phyloP scores from a whole-genome alignment of 768 basidiomycete species.

The Suillus occidentalis region DNA sequence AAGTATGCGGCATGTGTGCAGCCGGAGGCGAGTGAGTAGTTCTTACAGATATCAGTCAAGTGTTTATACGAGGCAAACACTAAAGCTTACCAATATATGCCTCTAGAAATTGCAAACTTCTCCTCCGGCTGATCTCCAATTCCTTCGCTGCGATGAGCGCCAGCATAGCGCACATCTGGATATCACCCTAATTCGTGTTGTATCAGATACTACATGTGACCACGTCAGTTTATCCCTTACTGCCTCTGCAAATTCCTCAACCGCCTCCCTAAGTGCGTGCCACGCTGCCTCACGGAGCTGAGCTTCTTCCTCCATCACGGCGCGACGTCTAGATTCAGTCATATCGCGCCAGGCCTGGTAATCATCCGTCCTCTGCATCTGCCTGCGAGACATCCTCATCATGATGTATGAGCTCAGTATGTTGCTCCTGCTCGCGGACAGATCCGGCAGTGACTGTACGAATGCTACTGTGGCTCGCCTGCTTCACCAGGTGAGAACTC shows the following conservation, averaged over 20 bases:
- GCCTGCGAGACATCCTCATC: slow-evolving; percentile 28
- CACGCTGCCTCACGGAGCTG: slow-evolving; percentile 55
- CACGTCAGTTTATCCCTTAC: slow-evolving; percentile 33
- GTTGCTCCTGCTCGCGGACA: slow-evolving; percentile 36
- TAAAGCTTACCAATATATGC: slow-evolving; percentile 65
- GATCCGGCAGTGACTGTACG: slow-evolving; percentile 68
- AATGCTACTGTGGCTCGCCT: slow-evolving; percentile 65
- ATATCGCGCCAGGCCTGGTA: slow-evolving; percentile 28
- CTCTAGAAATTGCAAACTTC: slow-evolving; percentile 58
- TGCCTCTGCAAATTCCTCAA: slow-evolving; percentile 65
- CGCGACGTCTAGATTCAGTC: slow-evolving; percentile 19
- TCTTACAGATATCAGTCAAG: slow-evolving; percentile 40
- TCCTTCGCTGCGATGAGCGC: slow-evolving; percentile 61
- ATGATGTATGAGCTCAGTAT: slow-evolving; percentile 17
- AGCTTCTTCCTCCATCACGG: slow-evolving; percentile 48
- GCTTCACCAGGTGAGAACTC: slow-evolving; percentile 33
- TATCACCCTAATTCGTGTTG: slow-evolving; percentile 56
- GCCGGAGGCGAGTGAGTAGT: slow-evolving; percentile 55
- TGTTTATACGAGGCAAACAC: background rate
- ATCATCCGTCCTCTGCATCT: slow-evolving; percentile 20
- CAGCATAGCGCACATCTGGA: slow-evolving; percentile 79
- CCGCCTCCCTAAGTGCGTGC: slow-evolving; percentile 49
- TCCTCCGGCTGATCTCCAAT: slow-evolving; percentile 44
- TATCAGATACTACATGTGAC: slow-evolving; percentile 2
- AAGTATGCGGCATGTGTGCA: slow-evolving; percentile 75